These are phyloP conservation scores for Chlorella vulgaris DNA, from an alignment of 139 green algal genomes.

Conservation along the genomic window DNA sequence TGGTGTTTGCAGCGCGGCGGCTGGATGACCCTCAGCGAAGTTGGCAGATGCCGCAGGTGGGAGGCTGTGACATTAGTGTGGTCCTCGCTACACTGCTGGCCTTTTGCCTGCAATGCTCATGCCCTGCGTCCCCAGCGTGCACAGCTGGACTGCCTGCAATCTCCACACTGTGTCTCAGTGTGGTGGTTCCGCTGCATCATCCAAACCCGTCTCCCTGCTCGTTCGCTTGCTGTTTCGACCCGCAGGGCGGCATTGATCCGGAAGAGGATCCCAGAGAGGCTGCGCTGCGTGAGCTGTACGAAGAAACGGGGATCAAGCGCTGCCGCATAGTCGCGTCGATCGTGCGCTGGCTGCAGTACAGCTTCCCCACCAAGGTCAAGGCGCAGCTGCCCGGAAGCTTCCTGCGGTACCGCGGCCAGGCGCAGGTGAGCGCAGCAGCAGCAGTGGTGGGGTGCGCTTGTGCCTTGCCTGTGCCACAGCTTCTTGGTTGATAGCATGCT, in stretches of 20 bases:
- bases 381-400: not conserved
- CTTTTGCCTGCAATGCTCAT: no score
- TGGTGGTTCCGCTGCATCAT: no score
- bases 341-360: conserved; percentile 55
- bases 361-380: conserved; percentile 48
- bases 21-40: conserved; percentile 48
- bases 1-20: conserved; percentile 54
- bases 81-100: not conserved
- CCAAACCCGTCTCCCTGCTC: no score
- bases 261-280: conserved; percentile 49
- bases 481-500: no score
- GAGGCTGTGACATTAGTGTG: no score
- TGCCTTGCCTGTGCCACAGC: no score
- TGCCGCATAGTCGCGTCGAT: conserved; percentile 42
- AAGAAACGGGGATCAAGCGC: conserved; percentile 60
- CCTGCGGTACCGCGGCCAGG: conserved; percentile 52
- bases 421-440: conserved; percentile 52
- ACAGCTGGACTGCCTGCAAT: no score
- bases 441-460: no score
- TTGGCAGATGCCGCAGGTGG: conserved; percentile 66
- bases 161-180: no score
- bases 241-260: conserved; percentile 53
- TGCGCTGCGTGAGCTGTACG: conserved; percentile 49
- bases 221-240: not conserved
- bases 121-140: no score